Conservation (phyloP, 2,329 filamentous ascomycete species). For the Pezizomycotina sp. region DNA sequence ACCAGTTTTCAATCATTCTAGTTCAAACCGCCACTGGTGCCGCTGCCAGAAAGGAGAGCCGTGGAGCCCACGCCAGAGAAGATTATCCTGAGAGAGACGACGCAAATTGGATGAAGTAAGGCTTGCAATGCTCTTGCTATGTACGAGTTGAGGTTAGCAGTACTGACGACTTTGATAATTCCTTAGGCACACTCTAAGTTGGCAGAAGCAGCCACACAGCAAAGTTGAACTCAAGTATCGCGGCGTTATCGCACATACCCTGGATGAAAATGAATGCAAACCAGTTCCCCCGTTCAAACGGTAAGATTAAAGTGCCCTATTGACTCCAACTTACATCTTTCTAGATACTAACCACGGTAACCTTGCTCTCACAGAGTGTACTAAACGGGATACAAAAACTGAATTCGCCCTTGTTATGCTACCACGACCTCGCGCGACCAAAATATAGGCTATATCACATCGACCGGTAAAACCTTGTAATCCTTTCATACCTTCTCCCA, state of each 20-base stretch:
- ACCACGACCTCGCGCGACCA: too few species aligned
- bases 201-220: slow-evolving; percentile 83
- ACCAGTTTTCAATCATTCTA: too few species aligned
- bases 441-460: too few species aligned
- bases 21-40: slow-evolving; percentile 83
- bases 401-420: too few species aligned
- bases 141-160: slow-evolving; percentile 14
- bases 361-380: too few species aligned
- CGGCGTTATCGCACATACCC: slow-evolving; percentile 60
- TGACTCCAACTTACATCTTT: too few species aligned
- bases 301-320: slow-evolving; percentile 51
- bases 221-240: slow-evolving; percentile 77
- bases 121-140: not conserved
- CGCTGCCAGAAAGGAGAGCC: slow-evolving; percentile 88
- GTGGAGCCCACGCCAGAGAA: slow-evolving; percentile 92
- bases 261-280: slow-evolving; percentile 95
- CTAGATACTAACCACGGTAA: too few species aligned
- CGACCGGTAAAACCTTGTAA: too few species aligned
- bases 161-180: slow-evolving; percentile 3
- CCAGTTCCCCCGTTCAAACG: slow-evolving; percentile 91
- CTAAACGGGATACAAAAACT: too few species aligned
- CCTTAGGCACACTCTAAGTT: slow-evolving; percentile 93
- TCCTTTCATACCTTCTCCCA: too few species aligned
- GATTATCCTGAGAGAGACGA: slow-evolving; percentile 94
- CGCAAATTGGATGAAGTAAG: slow-evolving; percentile 64